A percentile compares a stretch with the other conserved stretches of the same genome.
phyloP scores from a whole-genome alignment of 2,329 filamentous ascomycete genomes.

The Phyllosticta paracitricarpa region DNA sequence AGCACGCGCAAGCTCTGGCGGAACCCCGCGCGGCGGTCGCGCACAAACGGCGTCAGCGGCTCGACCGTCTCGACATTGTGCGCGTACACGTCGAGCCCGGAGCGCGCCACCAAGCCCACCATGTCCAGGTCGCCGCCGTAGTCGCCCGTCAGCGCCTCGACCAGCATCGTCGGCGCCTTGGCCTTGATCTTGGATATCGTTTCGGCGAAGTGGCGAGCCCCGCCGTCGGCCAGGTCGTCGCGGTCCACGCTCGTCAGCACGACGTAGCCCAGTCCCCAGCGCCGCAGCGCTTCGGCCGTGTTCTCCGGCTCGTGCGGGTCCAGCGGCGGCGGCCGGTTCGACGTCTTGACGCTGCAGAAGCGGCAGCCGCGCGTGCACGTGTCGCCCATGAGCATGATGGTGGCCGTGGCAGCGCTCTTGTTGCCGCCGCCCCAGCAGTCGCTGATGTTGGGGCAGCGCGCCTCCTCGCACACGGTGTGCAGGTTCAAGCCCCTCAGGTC shows the following conservation, averaged over 20 bases:
- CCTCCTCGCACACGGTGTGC: slow-evolving; percentile 96
- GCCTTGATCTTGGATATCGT: slow-evolving; percentile 89
- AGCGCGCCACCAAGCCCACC: slow-evolving; percentile 73
- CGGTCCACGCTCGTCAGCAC: slow-evolving; percentile 90
- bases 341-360: slow-evolving; percentile 96
- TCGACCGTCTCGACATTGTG: slow-evolving; percentile 97
- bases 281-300: slow-evolving; percentile 80
- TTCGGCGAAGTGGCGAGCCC: slow-evolving; percentile 82
- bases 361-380: slow-evolving; percentile 93
- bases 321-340: slow-evolving; percentile 62
- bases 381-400: slow-evolving; percentile 99
- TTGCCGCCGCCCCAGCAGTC: slow-evolving; percentile 93
- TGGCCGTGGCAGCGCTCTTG: slow-evolving; percentile 86
- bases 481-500: slow-evolving; percentile 82
- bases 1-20: slow-evolving; percentile 74
- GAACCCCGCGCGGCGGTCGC: slow-evolving; percentile 84
- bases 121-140: slow-evolving; percentile 78
- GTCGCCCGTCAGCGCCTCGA: slow-evolving; percentile 80
- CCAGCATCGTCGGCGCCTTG: slow-evolving; percentile 58
- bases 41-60: slow-evolving; percentile 76
- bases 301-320: slow-evolving; percentile 96
- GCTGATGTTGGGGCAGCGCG: slow-evolving; percentile 91
- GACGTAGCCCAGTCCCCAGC: slow-evolving; percentile 94
- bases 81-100: slow-evolving; percentile 89
- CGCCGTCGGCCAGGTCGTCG: slow-evolving; percentile 83